These are phyloP conservation scores for Barnettozyma californica DNA, from an alignment of 805 yeast genomes.

Conservation along the genomic window DNA sequence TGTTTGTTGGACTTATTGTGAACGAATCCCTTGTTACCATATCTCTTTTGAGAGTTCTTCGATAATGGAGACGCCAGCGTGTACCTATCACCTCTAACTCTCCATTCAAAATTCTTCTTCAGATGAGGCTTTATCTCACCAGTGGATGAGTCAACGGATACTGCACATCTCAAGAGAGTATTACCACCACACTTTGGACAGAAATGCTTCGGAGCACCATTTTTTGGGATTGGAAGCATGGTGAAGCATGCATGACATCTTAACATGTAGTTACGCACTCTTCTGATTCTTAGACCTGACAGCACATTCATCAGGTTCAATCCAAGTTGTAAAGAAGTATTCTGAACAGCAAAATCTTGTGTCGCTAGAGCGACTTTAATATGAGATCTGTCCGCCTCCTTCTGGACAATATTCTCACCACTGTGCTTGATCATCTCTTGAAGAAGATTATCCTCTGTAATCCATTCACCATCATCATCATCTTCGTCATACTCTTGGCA, in stretches of 20 bases:
- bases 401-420: constrained; percentile 49
- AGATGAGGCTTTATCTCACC: constrained; percentile 86
- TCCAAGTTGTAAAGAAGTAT: constrained; percentile 88
- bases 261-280: constrained; percentile 87
- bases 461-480: constrained; percentile 89
- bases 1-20: constrained; percentile 58
- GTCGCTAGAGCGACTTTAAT: constrained; percentile 82
- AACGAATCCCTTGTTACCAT: constrained; percentile 76
- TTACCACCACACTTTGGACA: constrained; percentile 95
- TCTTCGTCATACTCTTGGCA: constrained; percentile 41
- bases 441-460: constrained; percentile 77
- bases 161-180: constrained; percentile 85
- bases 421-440: constrained; percentile 66
- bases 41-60: constrained; percentile 60
- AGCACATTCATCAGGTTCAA: constrained; percentile 76
- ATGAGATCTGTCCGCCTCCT: constrained; percentile 26
- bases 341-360: constrained; percentile 97
- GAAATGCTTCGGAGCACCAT: constrained; percentile 76
- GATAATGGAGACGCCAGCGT: constrained; percentile 85
- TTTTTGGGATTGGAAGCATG: constrained; percentile 70
- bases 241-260: constrained; percentile 97
- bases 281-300: constrained; percentile 79
- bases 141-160: constrained; percentile 68
- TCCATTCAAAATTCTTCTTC: constrained; percentile 92
- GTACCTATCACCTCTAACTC: constrained; percentile 76